Base-by-base conservation (phyloP, 1,284 basidiomycete species). In the Irpex sp. region DNA sequence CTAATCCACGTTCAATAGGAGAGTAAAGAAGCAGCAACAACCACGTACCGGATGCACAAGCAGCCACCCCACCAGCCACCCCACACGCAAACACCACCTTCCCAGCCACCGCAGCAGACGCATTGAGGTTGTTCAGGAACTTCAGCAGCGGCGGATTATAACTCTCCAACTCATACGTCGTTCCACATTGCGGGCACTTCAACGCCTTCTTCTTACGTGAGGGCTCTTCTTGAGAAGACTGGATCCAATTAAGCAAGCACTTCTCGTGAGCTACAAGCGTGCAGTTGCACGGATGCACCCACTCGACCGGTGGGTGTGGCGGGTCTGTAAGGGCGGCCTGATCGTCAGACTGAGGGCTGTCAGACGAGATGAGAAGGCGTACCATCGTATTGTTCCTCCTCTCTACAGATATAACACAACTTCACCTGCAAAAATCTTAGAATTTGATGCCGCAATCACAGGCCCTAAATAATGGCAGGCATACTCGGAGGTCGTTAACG, bases 221-320 rank as follows among this genome's bases (percentile, higher is more conserved):
- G 6, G 81, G 66, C 57, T 78, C 82, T 45, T 79, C 75, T 67
- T 90, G 86, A 6, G 88, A 80, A 28, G 85, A 79, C 61, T 83
- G 80, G 49, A 92, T 88, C 90, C 90, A 92, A 62, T 84, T 81
- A 36, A 91, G 80, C 19, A 91, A 81, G 74, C 90, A 92, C 0
- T 82, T 74, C 69, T 91, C 87, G 72, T 93, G 91, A 1, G 90
- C 90, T 49, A 93, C 76, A 35, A 93, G 80, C 0, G 90, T 90
- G 70, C 90, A 93, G 59, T 75, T 82, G 72, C 90, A 93, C 0
- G 90, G 90, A 67, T 93, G 90, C 0, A 86, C 85, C 88, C 90
- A 92, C 60, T 74, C 69, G 39, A 79, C 75, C 14, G 81, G 80
- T 14, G 82, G 81, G 14, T 75, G 68, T 45, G 75, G 74, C 23